These are phyloP conservation scores for Strobilomyces echinocephalus DNA, from an alignment of 768 basidiomycete genomes.

Conservation along the genomic window DNA sequence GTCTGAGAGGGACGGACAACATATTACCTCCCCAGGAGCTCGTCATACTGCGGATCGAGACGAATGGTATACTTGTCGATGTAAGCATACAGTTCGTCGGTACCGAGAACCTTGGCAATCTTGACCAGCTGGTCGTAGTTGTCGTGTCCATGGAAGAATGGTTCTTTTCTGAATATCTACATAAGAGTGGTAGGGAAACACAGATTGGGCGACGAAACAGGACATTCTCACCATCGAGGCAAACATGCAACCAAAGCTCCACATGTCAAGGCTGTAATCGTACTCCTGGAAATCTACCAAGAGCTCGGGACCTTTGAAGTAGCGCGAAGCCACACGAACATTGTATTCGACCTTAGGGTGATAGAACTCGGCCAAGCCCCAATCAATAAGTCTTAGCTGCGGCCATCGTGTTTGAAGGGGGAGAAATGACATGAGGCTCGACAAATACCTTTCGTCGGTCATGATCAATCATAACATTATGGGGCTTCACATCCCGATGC, in stretches of 20 bases:
- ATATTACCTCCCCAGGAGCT: conserved; percentile 77
- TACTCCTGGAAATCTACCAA: conserved; percentile 98
- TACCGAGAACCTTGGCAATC: conserved; percentile 95
- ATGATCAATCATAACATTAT: conserved; percentile 99
- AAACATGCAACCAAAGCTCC: conserved; percentile 99
- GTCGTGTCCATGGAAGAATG: conserved; percentile 98
- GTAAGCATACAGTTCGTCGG: conserved; percentile 90
- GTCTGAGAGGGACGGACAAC: conserved; percentile 2
- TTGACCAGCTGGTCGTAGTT: conserved; percentile 98
- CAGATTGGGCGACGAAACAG: not conserved
- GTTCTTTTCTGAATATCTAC: conserved; percentile 98
- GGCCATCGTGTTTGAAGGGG: conserved; percentile 11
- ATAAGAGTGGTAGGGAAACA: not conserved
- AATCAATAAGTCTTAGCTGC: conserved; percentile 93
- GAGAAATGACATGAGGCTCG: conserved; percentile 2
- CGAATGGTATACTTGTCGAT: conserved; percentile 94
- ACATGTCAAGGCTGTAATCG: conserved; percentile 97
- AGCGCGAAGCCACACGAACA: conserved; percentile 93
- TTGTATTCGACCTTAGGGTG: conserved; percentile 98
- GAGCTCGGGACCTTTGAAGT: conserved; percentile 97
- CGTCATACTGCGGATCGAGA: conserved; percentile 93
- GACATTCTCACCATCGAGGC: conserved; percentile 80
- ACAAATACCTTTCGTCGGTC: conserved; percentile 81
- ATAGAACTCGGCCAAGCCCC: conserved; percentile 98
- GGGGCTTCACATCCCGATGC: conserved; percentile 98